These are phyloP conservation scores for Ophiostoma angusticollis DNA, from an alignment of 2,329 filamentous ascomycete species.

Conservation along the genomic window DNA sequence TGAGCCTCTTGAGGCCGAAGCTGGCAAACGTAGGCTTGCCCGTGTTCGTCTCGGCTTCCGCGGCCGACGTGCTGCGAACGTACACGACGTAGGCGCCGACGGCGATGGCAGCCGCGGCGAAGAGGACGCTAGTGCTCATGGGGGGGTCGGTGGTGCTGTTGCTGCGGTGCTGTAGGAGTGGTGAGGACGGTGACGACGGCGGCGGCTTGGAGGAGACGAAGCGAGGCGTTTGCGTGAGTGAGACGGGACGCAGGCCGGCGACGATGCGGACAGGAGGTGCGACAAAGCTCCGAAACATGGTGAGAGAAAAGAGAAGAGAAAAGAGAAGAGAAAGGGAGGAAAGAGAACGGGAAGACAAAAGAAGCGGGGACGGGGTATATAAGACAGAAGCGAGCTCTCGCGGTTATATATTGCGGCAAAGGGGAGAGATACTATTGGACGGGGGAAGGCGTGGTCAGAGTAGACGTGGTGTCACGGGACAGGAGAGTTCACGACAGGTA, in stretches of 20 bases:
- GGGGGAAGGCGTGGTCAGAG: too few species aligned
- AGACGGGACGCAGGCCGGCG: conserved; percentile 2
- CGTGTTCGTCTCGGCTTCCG: conserved; percentile 10
- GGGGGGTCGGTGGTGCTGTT: background rate
- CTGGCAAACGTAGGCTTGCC: conserved; percentile 12
- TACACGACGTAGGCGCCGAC: conserved; percentile 12
- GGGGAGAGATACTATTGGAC: too few species aligned
- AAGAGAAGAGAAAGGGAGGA: background rate
- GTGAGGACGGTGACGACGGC: too few species aligned
- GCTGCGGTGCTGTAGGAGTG: background rate
- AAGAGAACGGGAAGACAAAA: too few species aligned
- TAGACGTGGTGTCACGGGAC: too few species aligned
- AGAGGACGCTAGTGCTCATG: background rate
- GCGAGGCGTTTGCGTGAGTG: background rate
- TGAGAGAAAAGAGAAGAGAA: background rate
- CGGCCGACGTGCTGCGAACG: background rate
- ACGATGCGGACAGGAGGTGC: background rate
- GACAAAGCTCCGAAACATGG: conserved; percentile 1
- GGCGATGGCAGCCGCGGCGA: conserved; percentile 11
- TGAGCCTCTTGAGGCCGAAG: conserved; percentile 31
- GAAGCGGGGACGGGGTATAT: too few species aligned
- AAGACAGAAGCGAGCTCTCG: too few species aligned
- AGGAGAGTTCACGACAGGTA: too few species aligned
- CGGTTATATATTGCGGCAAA: too few species aligned
- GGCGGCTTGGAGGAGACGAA: background rate